Conservation (phyloP, 176 grass and related monocot genomes). For the Metroxylon sagu region DNA sequence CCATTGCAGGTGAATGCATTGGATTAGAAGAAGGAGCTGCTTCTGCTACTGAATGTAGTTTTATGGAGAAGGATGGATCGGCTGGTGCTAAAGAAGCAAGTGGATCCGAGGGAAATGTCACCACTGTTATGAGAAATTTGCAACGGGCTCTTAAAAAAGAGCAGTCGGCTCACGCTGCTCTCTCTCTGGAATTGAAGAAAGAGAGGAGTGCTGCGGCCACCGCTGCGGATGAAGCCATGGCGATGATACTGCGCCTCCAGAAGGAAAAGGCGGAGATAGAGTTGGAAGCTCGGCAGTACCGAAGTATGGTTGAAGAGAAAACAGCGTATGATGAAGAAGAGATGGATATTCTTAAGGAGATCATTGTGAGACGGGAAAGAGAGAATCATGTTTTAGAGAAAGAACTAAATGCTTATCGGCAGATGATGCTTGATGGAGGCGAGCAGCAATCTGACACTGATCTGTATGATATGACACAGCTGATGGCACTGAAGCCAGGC, state of each 20-base stretch:
- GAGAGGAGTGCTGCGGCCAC: slow-evolving; percentile 70
- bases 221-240: slow-evolving; percentile 86
- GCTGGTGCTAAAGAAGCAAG: neutral
- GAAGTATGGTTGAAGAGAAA: slow-evolving; percentile 55
- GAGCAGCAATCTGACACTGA: slow-evolving; percentile 19
- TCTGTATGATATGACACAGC: slow-evolving; percentile 10
- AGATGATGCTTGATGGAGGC: slow-evolving; percentile 15
- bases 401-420: slow-evolving; percentile 58
- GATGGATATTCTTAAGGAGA: slow-evolving; percentile 71
- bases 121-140: slow-evolving; percentile 2
- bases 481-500: neutral
- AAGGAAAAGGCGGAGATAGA: slow-evolving; percentile 75
- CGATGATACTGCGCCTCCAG: slow-evolving; percentile 90
- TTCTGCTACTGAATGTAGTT: slow-evolving; percentile 2
- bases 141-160: slow-evolving; percentile 33
- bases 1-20: neutral
- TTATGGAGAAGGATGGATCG: neutral
- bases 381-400: slow-evolving; percentile 51
- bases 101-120: neutral
- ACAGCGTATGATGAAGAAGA: slow-evolving; percentile 67
- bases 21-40: neutral
- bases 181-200: slow-evolving; percentile 69
- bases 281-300: slow-evolving; percentile 66
- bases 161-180: slow-evolving; percentile 19
- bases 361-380: slow-evolving; percentile 62